A percentile compares a stretch with the other conserved stretches of the same genome.
Conservation (phyloP, 176 grass and related monocot species). For the Pharus latifolius region DNA sequence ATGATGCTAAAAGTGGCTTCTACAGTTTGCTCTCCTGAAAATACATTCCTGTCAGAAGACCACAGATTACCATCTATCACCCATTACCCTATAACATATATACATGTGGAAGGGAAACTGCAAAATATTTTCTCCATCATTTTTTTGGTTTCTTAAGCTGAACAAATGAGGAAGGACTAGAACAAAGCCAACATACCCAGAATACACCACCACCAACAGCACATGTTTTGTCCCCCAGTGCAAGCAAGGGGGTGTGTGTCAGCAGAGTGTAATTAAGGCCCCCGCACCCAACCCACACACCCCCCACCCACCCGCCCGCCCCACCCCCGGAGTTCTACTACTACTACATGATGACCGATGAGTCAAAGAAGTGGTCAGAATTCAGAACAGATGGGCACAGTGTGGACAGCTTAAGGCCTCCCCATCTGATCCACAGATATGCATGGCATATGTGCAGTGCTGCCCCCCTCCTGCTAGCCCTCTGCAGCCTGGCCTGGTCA, state of each 20-base stretch:
- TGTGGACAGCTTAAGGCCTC: not conserved
- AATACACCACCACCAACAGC: not conserved
- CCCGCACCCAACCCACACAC: no score
- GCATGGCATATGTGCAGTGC: conserved; percentile 22
- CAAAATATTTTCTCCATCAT: no score
- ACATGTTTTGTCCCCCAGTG: conserved; percentile 31
- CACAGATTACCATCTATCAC: not conserved
- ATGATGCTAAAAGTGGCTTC: not conserved
- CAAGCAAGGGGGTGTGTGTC: not conserved
- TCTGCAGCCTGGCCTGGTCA: not conserved
- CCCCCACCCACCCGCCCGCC: no score
- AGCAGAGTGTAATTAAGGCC: not conserved
- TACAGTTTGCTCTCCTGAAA: not conserved
- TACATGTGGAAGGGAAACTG: no score
- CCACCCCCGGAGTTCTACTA: no score
- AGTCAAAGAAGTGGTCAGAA: conserved; percentile 28
- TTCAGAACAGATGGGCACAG: not conserved
- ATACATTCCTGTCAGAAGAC: not conserved
- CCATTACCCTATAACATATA: no score
- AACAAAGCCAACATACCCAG: not conserved
- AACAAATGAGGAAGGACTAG: not conserved
- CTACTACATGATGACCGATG: conserved; percentile 18
- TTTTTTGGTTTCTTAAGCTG: no score
- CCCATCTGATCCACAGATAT: conserved; percentile 12
- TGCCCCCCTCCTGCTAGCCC: not conserved